phyloP scores from a whole-genome alignment of 2,329 filamentous ascomycete genomes.

The Alternaria ethzedia region DNA sequence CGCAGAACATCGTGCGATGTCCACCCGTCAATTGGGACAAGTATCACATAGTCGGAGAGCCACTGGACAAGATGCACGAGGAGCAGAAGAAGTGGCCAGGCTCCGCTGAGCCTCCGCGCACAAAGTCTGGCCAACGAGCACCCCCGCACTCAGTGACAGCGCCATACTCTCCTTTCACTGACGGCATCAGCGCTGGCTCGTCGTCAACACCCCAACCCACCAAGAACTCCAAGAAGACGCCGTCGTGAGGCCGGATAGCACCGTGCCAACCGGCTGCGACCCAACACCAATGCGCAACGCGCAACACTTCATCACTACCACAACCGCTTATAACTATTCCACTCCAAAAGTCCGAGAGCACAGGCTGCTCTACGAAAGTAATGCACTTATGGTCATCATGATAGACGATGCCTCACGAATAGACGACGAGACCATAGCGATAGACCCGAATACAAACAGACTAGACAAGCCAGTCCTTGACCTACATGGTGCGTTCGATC shows the following conservation, averaged over 20 bases:
- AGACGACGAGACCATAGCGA: constrained; percentile 24
- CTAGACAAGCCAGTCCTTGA: constrained; percentile 11
- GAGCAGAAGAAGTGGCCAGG: constrained; percentile 68
- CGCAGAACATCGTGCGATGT: constrained; percentile 83
- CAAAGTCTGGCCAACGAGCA: constrained; percentile 46
- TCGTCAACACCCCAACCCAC: constrained; percentile 31
- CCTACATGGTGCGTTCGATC: neutral
- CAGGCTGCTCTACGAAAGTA: constrained; percentile 33
- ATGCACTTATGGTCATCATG: constrained; percentile 31
- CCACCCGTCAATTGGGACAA: constrained; percentile 94
- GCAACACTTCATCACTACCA: neutral
- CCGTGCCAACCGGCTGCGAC: neutral
- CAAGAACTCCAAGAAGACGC: constrained; percentile 43
- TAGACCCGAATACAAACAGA: constrained; percentile 25
- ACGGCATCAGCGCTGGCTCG: constrained; percentile 50
- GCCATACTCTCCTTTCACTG: constrained; percentile 66
- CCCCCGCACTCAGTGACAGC: constrained; percentile 62
- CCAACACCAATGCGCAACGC: neutral
- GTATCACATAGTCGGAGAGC: constrained; percentile 86
- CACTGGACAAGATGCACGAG: constrained; percentile 81
- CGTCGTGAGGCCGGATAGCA: constrained; percentile 16
- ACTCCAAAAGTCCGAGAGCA: constrained; percentile 29
- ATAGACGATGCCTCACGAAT: constrained; percentile 38
- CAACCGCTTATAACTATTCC: neutral
- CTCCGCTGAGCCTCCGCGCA: constrained; percentile 48